Base-by-base conservation (phyloP, 2,329 filamentous ascomycete species). In the Lachnellula arida region DNA sequence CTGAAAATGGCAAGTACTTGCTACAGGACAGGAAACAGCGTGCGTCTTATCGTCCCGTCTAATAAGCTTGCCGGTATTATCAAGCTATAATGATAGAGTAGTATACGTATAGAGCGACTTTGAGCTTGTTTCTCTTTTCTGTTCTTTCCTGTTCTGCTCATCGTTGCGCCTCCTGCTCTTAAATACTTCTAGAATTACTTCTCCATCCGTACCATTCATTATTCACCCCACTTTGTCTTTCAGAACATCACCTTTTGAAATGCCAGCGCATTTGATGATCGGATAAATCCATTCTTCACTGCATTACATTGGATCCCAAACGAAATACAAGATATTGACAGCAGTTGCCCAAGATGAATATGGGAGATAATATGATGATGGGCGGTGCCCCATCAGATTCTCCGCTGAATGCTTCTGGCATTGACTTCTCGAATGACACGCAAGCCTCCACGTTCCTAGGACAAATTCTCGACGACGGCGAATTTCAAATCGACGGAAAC, bases 351-450 rank as follows among this genome's bases (percentile, higher is more conserved):
- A 55, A 50, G 19, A 62, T 62, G 60, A 56, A 60, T 44, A 63
- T 61, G 62, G 39, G 47, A 37, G 42, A 40, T 48, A 35, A 39
- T 12, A 62, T 63, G 60, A 51, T 37, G 44, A 64, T 64, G 63
- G 64, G 63, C 32, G 62, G 64, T 6, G 59, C 60, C 22, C 55
- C 63, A 25, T 40, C 58, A 42, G 58, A 60, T 44, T 52, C 59
- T 1, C 54, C 67, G 28, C 59, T 74, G 17, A 70, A 67, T 39
- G 59, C 68, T 35, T 63, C 64, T 2, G 72, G 71, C 7, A 60
- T 73, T n/a, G 67, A 73, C 49, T 70, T 74, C 46, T 68, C 70
- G 5, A 73, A 74, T 39, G 53, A 53, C 6, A 72, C 69, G 0
- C 69, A 73, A 54, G 72, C 71, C 5, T 54, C 63, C 1, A 67